Percentiles rank a stretch among this genome's conserved stretches.
Conservation (phyloP, 2,329 filamentous ascomycete species). For the Pyricularia pennisetigena region DNA sequence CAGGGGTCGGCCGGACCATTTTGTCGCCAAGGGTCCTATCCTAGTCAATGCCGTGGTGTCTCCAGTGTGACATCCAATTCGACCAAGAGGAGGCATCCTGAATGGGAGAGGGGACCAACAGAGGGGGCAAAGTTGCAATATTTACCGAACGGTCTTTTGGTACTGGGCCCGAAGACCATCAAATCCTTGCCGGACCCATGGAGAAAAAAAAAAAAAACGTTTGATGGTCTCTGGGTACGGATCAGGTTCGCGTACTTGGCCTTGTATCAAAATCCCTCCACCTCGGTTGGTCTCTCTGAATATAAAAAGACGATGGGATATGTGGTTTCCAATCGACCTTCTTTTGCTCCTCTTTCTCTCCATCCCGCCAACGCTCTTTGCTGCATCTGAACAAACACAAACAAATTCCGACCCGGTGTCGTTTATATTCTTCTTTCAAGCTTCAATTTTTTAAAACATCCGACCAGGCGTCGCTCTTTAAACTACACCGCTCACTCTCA, state of each 20-base stretch:
- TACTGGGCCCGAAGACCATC: background rate
- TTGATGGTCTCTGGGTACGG: background rate
- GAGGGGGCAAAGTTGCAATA: background rate
- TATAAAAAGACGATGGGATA: background rate
- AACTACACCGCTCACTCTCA: too few relatives aligned
- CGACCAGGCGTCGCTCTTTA: conserved; percentile 7
- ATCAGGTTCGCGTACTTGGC: background rate
- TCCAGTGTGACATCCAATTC: background rate
- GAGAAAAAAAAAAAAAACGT: background rate
- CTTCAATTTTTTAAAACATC: background rate
- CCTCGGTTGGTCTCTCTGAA: background rate
- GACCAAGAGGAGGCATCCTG: background rate
- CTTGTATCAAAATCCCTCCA: background rate
- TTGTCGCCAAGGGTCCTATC: background rate
- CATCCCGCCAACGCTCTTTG: conserved; percentile 2
- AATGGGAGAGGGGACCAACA: background rate
- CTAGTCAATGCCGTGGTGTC: background rate
- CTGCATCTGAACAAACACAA: background rate
- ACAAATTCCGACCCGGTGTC: conserved; percentile 5
- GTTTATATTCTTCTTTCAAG: background rate
- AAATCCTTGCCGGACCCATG: background rate
- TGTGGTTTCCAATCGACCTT: background rate
- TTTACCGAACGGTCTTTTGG: background rate
- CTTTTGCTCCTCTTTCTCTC: background rate
- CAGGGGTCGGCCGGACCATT: background rate